Percentiles rank a stretch among this genome's conserved stretches.
Conservation (phyloP, 2,329 filamentous ascomycete genomes). For the Geosmithia flava region DNA sequence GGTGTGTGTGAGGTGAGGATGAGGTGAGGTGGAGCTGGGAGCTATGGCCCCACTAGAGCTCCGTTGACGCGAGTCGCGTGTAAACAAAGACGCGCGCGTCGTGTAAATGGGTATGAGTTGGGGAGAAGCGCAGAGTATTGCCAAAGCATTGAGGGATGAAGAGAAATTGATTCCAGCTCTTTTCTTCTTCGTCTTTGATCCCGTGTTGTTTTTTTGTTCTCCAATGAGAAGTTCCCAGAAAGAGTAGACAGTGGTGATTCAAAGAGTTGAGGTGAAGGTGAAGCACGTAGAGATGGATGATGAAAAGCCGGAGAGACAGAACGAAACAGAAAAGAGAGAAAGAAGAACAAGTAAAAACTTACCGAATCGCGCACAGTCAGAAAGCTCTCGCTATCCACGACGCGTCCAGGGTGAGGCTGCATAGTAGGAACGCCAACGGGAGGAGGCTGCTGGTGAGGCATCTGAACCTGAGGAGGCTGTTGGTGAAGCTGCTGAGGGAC, state of each 20-base stretch:
- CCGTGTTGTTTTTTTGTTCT: no score
- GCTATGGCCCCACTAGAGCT: background rate
- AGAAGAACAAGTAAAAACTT: conserved; percentile 25
- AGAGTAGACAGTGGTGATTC: no score
- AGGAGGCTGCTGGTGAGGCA: conserved; percentile 5
- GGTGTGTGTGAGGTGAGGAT: background rate
- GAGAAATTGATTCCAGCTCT: background rate
- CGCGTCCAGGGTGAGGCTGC: conserved; percentile 13
- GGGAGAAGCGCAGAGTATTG: background rate
- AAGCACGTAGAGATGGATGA: no score
- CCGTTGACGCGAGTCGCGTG: background rate
- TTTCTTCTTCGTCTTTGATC: no score
- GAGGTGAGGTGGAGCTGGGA: background rate
- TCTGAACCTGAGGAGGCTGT: conserved; percentile 7
- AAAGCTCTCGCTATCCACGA: conserved; percentile 63
- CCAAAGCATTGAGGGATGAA: background rate
- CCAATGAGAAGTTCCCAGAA: no score
- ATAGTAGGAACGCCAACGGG: conserved; percentile 1
- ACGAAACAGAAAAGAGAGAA: background rate
- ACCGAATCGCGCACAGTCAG: conserved; percentile 72
- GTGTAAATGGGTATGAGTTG: background rate
- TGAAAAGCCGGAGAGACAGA: background rate
- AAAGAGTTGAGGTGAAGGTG: no score
- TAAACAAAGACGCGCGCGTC: background rate
- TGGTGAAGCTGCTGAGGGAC: conserved; percentile 4